A percentile compares a stretch with the other conserved stretches of the same genome.
These are phyloP conservation scores for Colletotrichum costaricense DNA, from an alignment of 2,329 filamentous ascomycete species.

Conservation along the genomic window DNA sequence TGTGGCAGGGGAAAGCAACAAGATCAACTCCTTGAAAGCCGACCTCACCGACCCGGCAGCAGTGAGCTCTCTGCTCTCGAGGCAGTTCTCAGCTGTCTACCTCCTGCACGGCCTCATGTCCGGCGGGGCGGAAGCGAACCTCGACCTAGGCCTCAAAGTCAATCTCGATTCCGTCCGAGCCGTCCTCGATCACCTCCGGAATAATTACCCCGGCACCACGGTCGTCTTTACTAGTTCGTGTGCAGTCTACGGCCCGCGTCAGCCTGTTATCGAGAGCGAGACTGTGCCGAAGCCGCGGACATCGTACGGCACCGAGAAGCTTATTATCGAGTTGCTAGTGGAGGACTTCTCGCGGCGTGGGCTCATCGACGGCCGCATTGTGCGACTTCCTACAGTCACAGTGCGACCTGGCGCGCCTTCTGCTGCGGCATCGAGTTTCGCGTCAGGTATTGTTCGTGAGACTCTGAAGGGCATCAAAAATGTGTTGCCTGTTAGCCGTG, in stretches of 20 bases:
- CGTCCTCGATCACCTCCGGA: constrained; percentile 64
- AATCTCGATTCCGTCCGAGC: constrained; percentile 68
- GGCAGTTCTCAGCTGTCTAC: constrained; percentile 59
- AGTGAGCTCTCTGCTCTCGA: constrained; percentile 44
- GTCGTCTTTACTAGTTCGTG: constrained; percentile 70
- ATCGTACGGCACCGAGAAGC: constrained; percentile 71
- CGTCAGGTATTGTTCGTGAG: constrained; percentile 72
- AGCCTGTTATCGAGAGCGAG: constrained; percentile 51
- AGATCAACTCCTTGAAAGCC: constrained; percentile 41
- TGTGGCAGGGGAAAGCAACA: constrained; percentile 38
- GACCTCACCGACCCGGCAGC: constrained; percentile 48
- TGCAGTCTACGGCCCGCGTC: constrained; percentile 66
- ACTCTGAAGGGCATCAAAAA: constrained; percentile 61
- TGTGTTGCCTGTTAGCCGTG: constrained; percentile 55
- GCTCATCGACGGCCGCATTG: constrained; percentile 67
- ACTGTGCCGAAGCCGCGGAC: constrained; percentile 64
- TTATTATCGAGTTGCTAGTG: constrained; percentile 69
- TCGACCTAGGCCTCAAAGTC: constrained; percentile 64
- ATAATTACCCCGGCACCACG: constrained; percentile 57
- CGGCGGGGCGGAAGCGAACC: constrained; percentile 68
- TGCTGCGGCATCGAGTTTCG: constrained; percentile 69
- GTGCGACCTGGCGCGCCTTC: constrained; percentile 71
- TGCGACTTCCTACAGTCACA: constrained; percentile 70
- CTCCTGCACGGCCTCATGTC: constrained; percentile 75
- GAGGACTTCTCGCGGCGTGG: constrained; percentile 64